Evolutionary conservation across 768 basidiomycete genomes (phyloP).

Genomic region (Rhodotorula sphaerocarpa): DNA sequence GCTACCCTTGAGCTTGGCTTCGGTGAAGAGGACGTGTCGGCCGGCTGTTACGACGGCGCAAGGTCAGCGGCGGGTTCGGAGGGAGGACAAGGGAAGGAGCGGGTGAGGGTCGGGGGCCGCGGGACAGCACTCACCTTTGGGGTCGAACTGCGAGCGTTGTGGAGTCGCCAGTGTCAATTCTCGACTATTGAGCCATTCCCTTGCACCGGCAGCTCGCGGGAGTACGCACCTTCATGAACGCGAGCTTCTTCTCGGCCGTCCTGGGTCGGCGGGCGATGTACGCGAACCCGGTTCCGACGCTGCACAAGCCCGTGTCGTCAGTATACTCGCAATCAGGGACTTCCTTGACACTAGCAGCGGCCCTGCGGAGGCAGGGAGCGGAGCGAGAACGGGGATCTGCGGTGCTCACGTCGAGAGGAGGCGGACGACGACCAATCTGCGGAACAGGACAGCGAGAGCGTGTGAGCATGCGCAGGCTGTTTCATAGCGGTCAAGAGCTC

Average conservation of each 20-base stretch:
- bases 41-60: constrained; percentile 11
- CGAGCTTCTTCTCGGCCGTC: constrained; percentile 35
- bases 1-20: constrained; percentile 33
- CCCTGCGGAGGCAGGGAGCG: too few species aligned
- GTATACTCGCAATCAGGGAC: too few species aligned
- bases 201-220: background rate
- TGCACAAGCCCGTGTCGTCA: background rate
- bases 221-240: constrained; percentile 31
- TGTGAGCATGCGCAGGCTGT: too few species aligned
- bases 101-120: background rate
- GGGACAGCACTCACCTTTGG: constrained; percentile 20
- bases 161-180: too few species aligned
- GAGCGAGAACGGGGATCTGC: too few species aligned
- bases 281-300: constrained; percentile 28
- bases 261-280: constrained; percentile 32
- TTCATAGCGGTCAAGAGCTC: too few species aligned
- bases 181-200: background rate
- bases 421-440: constrained; percentile 24
- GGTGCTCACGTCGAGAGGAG: constrained; percentile 25
- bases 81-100: background rate
- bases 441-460: background rate
- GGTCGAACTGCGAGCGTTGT: constrained; percentile 23
- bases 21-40: constrained; percentile 31
- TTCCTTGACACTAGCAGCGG: too few species aligned
- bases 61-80: background rate